phyloP scores from a whole-genome alignment of 2,329 filamentous ascomycete genomes.

The Paraconiothyrium brasiliense region DNA sequence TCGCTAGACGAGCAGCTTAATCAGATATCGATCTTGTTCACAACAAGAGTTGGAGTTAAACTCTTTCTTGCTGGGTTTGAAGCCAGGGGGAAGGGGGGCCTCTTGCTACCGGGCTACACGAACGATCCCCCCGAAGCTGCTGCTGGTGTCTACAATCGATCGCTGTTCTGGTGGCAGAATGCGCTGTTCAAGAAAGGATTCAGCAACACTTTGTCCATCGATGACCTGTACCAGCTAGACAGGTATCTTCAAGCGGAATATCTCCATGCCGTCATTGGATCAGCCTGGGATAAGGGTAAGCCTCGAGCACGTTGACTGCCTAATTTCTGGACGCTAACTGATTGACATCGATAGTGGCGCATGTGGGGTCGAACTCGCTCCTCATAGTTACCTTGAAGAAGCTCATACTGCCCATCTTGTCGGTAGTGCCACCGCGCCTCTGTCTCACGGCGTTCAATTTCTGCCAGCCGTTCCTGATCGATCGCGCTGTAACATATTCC shows the following conservation, averaged over 20 bases:
- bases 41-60: slow-evolving; percentile 55
- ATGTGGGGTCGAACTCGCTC: slow-evolving; percentile 33
- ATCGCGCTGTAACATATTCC: slow-evolving; percentile 41
- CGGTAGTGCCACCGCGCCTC: slow-evolving; percentile 39
- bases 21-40: slow-evolving; percentile 55
- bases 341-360: slow-evolving; percentile 22
- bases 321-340: slow-evolving; percentile 11
- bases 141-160: slow-evolving; percentile 59
- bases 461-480: slow-evolving; percentile 49
- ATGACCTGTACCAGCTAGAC: slow-evolving; percentile 58
- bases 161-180: slow-evolving; percentile 65
- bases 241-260: slow-evolving; percentile 55
- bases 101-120: slow-evolving; percentile 52
- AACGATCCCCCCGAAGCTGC: slow-evolving; percentile 61
- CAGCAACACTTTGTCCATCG: slow-evolving; percentile 53
- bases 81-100: slow-evolving; percentile 54
- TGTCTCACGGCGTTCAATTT: slow-evolving; percentile 50
- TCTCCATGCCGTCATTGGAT: slow-evolving; percentile 50
- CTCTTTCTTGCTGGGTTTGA: slow-evolving; percentile 57
- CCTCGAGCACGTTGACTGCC: background rate
- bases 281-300: slow-evolving; percentile 54
- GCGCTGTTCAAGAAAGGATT: slow-evolving; percentile 61
- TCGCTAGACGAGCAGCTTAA: slow-evolving; percentile 40
- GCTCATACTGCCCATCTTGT: slow-evolving; percentile 43
- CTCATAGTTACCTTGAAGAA: slow-evolving; percentile 36